Evolutionary conservation across 441 rosid species (phyloP).

Genomic region (Euphorbia celastroides): DNA sequence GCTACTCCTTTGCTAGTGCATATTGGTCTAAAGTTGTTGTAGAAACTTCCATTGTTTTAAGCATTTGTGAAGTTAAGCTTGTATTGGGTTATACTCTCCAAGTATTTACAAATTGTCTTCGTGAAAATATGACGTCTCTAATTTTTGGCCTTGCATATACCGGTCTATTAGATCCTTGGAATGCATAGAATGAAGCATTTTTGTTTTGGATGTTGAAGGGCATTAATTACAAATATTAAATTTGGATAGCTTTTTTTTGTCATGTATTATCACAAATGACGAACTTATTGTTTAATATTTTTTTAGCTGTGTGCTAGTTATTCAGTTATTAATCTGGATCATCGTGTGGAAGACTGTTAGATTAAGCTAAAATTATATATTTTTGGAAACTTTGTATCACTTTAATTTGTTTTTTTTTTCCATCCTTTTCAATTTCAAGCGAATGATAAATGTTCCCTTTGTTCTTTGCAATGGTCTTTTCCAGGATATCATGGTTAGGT

Average conservation of each 20-base stretch:
- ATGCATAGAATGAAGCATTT: neutral
- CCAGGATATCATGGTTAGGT: constrained; percentile 93
- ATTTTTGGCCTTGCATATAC: neutral
- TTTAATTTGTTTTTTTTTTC: neutral
- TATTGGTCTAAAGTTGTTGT: neutral
- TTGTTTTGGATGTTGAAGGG: neutral
- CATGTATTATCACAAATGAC: neutral
- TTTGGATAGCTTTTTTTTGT: neutral
- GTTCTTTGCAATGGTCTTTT: constrained; percentile 21
- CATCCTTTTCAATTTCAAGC: neutral
- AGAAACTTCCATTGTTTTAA: neutral
- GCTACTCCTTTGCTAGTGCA: constrained; percentile 1
- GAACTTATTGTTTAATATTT: neutral
- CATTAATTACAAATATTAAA: neutral
- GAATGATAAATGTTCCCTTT: constrained; percentile 5
- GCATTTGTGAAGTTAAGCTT: constrained; percentile 2
- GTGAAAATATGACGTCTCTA: neutral
- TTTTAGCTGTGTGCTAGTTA: neutral
- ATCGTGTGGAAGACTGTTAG: neutral
- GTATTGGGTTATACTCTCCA: neutral
- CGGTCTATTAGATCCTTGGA: neutral
- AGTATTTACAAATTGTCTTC: neutral
- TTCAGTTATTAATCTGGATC: neutral
- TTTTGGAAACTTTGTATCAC: neutral
- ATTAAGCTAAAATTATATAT: neutral